Conservation (phyloP, 2,329 filamentous ascomycete genomes). For the Epichloe uncinata region DNA sequence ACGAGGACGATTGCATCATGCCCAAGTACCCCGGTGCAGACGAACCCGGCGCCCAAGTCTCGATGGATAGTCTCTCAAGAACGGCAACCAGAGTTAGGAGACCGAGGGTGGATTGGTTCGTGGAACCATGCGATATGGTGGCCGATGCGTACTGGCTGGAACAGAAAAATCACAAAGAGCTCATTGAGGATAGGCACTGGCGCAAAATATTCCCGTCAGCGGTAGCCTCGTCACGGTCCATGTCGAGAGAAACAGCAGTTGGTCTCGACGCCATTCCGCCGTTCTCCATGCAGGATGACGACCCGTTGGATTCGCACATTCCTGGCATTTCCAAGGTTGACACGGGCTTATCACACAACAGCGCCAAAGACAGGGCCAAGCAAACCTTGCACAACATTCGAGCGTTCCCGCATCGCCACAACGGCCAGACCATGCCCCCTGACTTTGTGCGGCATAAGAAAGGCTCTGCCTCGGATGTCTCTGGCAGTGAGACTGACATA, state of each 20-base stretch:
- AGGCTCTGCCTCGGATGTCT: constrained; percentile 44
- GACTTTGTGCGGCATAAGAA: constrained; percentile 38
- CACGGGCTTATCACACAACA: constrained; percentile 33
- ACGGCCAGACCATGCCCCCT: constrained; percentile 31
- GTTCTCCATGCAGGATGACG: constrained; percentile 15
- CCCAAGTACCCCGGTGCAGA: constrained; percentile 35
- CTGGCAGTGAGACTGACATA: constrained; percentile 39
- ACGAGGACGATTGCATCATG: constrained; percentile 16
- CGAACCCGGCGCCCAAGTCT: constrained; percentile 26
- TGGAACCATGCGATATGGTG: constrained; percentile 71
- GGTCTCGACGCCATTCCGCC: constrained; percentile 13
- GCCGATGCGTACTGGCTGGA: constrained; percentile 89
- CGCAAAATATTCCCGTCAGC: constrained; percentile 51
- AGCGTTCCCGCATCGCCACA: constrained; percentile 41
- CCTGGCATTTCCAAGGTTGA: constrained; percentile 17
- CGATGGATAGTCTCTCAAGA: constrained; percentile 30
- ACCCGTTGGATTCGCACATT: constrained; percentile 11
- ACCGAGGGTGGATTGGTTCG: constrained; percentile 71
- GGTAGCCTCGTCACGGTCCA: constrained; percentile 15
- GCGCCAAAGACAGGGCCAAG: constrained; percentile 44
- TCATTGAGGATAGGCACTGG: constrained; percentile 71
- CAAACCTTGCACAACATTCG: constrained; percentile 45
- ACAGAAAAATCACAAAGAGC: constrained; percentile 61
- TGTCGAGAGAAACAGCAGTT: constrained; percentile 18
- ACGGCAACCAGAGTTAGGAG: constrained; percentile 48